Base-by-base conservation (phyloP, 306 rosid species). In the Quercus cerris region DNA sequence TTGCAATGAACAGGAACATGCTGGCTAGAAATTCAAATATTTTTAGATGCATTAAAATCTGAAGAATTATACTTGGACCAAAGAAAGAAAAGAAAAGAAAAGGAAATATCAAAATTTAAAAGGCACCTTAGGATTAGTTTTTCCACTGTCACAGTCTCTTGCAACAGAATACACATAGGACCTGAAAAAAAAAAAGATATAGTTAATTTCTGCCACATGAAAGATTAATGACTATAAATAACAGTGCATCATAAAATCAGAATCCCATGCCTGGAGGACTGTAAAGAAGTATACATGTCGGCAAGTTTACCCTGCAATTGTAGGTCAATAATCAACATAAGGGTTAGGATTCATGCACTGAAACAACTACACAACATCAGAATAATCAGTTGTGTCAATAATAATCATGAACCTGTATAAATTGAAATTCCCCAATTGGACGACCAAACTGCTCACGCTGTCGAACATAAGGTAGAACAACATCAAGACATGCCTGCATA, bases 401-500 rank as follows among this genome's bases (percentile, higher is more conserved):
- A 81, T 75, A 74, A 77, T 28, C 56, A 44, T 25, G 64, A 75
- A 94, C 99, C 97, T 92, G 99, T 59, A 95, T 91, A 78, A 95
- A 92, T 87, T 95, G 99, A 87, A 93, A 95, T 83, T 95, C 97
- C 70, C 99, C 99, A 66, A 95, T 95, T 19, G 97, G 97, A 84
- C 85, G 97, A 73, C 97, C 99, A 84, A 93, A 95, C 81, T 93
- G 99, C 87, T 91, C 99, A 86, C 99, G 78, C 85, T 95, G 94
- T 82, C 90, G 92, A 86, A 91, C 88, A 80, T 95, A 93, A 77
- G 99, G 99, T 79, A 94, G 91, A 71, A 76, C 94, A 71, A 80
- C 93, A 81, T 93, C 99, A 79, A 95, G 91, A 74, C 97, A 86
- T 56, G 99, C 95, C 88, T 95, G 99, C 99, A 95, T 95, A 78